Evolutionary conservation across 306 rosid genomes (phyloP).

Genomic region (Quercus rubra): DNA sequence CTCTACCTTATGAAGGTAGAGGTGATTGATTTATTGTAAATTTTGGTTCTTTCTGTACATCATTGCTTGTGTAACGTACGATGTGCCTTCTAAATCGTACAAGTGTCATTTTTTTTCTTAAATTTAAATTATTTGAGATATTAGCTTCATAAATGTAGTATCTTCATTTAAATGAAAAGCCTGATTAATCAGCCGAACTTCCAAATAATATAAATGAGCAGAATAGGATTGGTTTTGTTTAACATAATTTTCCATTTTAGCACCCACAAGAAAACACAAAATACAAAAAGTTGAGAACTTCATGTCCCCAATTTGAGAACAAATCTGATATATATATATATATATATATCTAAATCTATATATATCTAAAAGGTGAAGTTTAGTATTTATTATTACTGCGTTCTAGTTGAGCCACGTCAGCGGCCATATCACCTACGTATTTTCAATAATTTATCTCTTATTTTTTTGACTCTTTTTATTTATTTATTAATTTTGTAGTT

Average conservation of each 20-base stretch:
- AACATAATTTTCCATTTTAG: background rate
- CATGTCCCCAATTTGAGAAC: background rate
- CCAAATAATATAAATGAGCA: background rate
- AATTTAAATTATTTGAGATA: background rate
- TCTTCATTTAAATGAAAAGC: too few species aligned
- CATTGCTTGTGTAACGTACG: background rate
- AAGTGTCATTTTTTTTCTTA: background rate
- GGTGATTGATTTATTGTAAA: background rate
- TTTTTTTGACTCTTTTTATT: too few species aligned
- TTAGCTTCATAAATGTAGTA: background rate
- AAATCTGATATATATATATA: background rate
- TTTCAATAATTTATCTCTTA: too few species aligned
- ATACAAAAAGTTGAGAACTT: background rate
- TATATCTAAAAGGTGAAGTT: too few species aligned
- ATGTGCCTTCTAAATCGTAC: background rate
- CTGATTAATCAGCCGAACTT: background rate
- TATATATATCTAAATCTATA: too few species aligned
- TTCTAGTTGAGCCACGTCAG: accelerated
- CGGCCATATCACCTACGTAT: accelerated
- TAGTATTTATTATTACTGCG: too few species aligned
- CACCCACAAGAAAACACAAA: background rate
- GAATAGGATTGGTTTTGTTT: background rate
- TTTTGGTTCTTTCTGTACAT: background rate
- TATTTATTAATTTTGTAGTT: too few species aligned
- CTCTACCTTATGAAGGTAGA: background rate